These are phyloP conservation scores for Tribonema minus DNA, from an alignment of 108 stramenopile genomes.

Conservation along the genomic window DNA sequence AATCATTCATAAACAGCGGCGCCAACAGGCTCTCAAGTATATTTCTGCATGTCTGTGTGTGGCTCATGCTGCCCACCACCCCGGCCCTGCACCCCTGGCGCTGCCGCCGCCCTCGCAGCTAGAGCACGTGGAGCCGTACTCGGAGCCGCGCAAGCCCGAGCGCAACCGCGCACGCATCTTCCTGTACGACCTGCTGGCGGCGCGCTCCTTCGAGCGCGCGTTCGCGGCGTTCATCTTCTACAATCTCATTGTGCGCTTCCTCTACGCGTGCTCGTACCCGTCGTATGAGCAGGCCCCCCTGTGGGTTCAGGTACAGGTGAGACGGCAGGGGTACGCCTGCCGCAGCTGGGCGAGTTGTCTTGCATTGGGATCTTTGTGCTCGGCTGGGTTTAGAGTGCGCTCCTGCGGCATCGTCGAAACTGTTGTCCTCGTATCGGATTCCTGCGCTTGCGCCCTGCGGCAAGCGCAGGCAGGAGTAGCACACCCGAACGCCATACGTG, in stretches of 20 bases:
- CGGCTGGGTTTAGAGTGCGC: conserved; percentile 20
- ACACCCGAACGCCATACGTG: no score
- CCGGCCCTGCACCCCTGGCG: no score
- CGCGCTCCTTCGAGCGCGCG: not conserved
- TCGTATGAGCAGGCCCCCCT: conserved; percentile 5
- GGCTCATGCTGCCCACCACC: no score
- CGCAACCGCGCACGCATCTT: not conserved
- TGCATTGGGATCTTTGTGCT: conserved; percentile 6
- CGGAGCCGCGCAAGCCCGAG: not conserved
- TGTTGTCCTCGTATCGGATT: no score
- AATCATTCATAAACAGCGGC: no score
- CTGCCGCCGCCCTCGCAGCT: no score
- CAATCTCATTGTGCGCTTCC: conserved; percentile 9
- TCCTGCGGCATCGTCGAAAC: no score
- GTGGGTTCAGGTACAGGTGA: conserved; percentile 14
- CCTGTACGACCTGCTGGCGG: not conserved
- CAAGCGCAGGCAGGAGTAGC: no score
- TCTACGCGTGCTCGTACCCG: not conserved
- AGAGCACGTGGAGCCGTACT: conserved; percentile 6
- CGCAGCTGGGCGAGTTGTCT: not conserved
- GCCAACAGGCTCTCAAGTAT: no score
- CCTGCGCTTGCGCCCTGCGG: no score
- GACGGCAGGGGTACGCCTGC: not conserved
- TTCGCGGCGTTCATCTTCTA: conserved; percentile 1
- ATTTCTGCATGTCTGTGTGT: no score